Conservation (phyloP, 371 early-diverging fungal species). For the Mucor circinelloides region DNA sequence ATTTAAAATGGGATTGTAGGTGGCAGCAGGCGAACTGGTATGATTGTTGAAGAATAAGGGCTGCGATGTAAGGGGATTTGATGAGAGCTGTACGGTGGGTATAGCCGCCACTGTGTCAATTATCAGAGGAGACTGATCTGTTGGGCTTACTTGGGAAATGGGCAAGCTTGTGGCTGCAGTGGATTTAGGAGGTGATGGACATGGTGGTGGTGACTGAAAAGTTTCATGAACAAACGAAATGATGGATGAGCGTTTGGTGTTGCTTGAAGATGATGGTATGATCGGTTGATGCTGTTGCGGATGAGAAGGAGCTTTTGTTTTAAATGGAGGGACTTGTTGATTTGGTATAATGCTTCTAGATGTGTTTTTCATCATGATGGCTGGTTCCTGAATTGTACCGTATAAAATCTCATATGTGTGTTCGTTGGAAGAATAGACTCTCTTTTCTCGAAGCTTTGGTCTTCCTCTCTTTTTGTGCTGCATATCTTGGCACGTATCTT, state of each 20-base stretch:
- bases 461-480: slow-evolving; percentile 83
- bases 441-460: slow-evolving; percentile 69
- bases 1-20: not conserved
- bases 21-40: not conserved
- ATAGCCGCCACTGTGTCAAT: not conserved
- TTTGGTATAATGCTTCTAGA: slow-evolving; percentile 7
- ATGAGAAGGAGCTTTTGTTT: not conserved
- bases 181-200: not conserved
- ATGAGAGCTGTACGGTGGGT: not conserved
- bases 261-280: not conserved
- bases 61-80: not conserved
- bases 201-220: not conserved
- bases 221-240: slow-evolving; percentile 31
- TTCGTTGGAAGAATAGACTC: slow-evolving; percentile 16
- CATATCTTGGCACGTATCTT: slow-evolving; percentile 77
- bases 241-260: not conserved
- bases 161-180: not conserved
- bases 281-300: not conserved
- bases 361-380: slow-evolving; percentile 12
- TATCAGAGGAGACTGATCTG: not conserved
- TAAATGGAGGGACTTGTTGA: slow-evolving; percentile 9
- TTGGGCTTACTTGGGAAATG: not conserved
- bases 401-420: slow-evolving; percentile 26
- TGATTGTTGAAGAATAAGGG: not conserved
- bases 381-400: slow-evolving; percentile 26